Conservation (phyloP, 2,329 filamentous ascomycete species). For the Sporothrix humicola region DNA sequence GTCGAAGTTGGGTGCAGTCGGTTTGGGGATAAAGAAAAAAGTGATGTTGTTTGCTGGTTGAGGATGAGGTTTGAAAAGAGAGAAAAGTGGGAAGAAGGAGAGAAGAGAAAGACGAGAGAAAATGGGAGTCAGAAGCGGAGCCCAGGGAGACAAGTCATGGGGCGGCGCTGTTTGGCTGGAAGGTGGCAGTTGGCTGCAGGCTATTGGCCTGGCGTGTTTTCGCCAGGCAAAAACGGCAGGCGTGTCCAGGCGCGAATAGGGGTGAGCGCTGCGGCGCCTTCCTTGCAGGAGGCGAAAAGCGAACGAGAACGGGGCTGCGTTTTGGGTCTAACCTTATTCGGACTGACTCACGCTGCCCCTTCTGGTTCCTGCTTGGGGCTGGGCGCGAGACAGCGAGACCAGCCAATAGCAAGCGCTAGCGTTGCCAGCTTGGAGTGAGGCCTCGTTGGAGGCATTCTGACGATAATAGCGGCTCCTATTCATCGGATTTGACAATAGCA, state of each 20-base stretch:
- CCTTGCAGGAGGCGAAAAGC: not conserved
- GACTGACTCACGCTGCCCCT: not conserved
- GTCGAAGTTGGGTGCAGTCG: conserved; percentile 47
- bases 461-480: not conserved
- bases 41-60: conserved; percentile 35
- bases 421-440: not conserved
- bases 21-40: conserved; percentile 38
- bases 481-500: not conserved
- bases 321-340: conserved; percentile 4
- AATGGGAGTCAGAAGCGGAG: conserved; percentile 2
- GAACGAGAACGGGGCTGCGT: not conserved
- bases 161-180: not conserved
- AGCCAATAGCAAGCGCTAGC: conserved; percentile 17
- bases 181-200: too few species aligned
- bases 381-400: not conserved
- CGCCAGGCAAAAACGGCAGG: not conserved
- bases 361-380: not conserved
- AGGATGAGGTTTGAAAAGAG: conserved; percentile 34
- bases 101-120: conserved; percentile 10
- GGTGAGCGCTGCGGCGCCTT: not conserved
- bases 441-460: not conserved
- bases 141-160: conserved; percentile 5
- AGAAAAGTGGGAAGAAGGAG: conserved; percentile 34
- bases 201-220: conserved; percentile 7
- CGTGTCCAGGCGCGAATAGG: conserved; percentile 15